phyloP scores from a whole-genome alignment of 345 rosid genomes.

The Conringia planisiliqua region DNA sequence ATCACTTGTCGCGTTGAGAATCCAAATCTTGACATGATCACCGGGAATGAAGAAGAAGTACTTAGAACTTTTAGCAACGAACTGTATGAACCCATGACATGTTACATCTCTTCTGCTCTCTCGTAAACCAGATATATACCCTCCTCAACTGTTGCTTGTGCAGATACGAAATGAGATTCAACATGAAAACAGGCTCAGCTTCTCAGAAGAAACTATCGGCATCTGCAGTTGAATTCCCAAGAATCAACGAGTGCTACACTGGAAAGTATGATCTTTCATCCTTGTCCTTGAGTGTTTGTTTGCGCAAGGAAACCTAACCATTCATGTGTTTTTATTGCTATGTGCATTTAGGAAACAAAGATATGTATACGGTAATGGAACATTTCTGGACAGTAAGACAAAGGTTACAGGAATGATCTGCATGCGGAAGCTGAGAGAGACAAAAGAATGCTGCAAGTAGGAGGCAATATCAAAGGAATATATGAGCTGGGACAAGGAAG shows the following conservation, averaged over 20 bases:
- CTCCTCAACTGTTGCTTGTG: conserved; percentile 29
- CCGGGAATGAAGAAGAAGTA: conserved; percentile 62
- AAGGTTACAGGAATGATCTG: conserved; percentile 77
- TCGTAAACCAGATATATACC: neutral
- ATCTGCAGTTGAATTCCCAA: conserved; percentile 80
- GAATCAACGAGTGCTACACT: conserved; percentile 72
- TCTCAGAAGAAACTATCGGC: conserved; percentile 75
- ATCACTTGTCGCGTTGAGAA: conserved; percentile 75
- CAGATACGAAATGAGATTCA: conserved; percentile 94
- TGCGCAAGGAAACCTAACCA: neutral
- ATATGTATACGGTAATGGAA: conserved; percentile 64
- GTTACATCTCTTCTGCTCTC: conserved; percentile 8
- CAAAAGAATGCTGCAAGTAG: conserved; percentile 62
- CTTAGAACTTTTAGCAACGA: conserved; percentile 62
- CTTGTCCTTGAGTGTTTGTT: neutral
- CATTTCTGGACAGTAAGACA: conserved; percentile 69
- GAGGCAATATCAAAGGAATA: conserved; percentile 82
- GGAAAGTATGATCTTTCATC: conserved; percentile 55
- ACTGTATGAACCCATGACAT: conserved; percentile 46
- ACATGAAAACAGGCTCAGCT: conserved; percentile 79
- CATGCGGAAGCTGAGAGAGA: conserved; percentile 67
- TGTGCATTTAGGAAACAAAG: conserved; percentile 35
- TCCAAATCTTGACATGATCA: conserved; percentile 74
- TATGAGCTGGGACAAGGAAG: conserved; percentile 75
- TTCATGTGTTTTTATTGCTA: neutral